Conservation (phyloP, 805 yeast species). For the Clavispora fructus region DNA sequence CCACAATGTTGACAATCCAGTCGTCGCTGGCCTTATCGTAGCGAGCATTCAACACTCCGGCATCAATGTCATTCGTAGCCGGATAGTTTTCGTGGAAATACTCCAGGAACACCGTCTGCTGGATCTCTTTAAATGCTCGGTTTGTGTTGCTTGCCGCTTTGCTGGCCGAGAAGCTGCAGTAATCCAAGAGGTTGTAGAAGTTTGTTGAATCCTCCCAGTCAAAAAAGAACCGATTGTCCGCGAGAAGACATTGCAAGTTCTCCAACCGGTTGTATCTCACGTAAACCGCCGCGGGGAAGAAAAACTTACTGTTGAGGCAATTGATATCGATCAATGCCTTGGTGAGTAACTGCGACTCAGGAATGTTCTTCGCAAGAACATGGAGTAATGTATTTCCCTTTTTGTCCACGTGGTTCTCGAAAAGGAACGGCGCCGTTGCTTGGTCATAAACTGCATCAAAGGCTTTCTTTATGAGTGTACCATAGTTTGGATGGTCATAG, state of each 20-base stretch:
- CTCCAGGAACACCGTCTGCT: constrained; percentile 15
- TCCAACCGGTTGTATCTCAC: constrained; percentile 63
- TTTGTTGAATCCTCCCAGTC: constrained; percentile 28
- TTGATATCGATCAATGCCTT: constrained; percentile 45
- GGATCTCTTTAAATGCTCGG: constrained; percentile 20
- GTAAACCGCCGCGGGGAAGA: constrained; percentile 69
- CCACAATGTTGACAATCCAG: constrained; percentile 23
- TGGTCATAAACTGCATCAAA: constrained; percentile 36
- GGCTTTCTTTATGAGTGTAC: constrained; percentile 40
- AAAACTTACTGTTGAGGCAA: constrained; percentile 48
- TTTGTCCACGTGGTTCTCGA: constrained; percentile 62
- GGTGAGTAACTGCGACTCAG: constrained; percentile 21
- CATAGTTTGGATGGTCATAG: constrained; percentile 71
- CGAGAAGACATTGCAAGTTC: constrained; percentile 49
- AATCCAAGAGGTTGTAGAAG: constrained; percentile 35
- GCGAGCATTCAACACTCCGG: constrained; percentile 30
- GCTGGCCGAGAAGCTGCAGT: constrained; percentile 28
- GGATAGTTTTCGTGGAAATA: constrained; percentile 22
- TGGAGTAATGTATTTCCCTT: constrained; percentile 78
- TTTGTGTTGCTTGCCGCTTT: constrained; percentile 17
- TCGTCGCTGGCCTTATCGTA: constrained; percentile 26
- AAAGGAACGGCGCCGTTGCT: constrained; percentile 40
- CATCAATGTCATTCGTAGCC: neutral
- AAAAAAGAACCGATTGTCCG: constrained; percentile 42
- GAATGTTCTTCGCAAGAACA: constrained; percentile 50